These are phyloP conservation scores for Cucurbita pepo DNA, from an alignment of 306 rosid genomes.

Conservation along the genomic window DNA sequence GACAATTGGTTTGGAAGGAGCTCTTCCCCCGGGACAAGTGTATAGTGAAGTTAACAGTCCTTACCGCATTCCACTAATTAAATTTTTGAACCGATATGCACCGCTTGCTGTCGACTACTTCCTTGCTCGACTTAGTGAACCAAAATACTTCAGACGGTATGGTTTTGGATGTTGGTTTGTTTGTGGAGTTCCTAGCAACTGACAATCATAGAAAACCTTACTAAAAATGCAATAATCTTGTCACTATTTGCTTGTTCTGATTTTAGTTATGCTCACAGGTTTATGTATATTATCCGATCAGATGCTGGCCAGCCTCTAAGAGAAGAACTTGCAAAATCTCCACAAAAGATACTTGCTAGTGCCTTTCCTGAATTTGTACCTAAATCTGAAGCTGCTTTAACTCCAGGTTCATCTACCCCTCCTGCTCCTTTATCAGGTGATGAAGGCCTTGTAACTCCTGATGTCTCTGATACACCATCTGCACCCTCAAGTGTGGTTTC, in stretches of 20 bases:
- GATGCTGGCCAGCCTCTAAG: constrained; percentile 92
- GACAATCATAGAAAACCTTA: background rate
- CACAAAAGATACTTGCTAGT: constrained; percentile 77
- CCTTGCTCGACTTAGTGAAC: constrained; percentile 79
- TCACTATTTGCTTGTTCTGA: background rate
- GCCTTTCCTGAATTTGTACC: constrained; percentile 77
- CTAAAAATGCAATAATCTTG: background rate
- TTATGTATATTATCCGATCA: constrained; percentile 77
- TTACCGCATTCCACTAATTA: constrained; percentile 79
- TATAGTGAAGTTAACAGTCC: constrained; percentile 97
- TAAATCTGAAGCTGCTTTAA: constrained; percentile 37
- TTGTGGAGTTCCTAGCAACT: constrained; percentile 6
- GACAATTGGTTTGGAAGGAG: constrained; percentile 97
- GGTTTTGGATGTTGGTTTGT: constrained; percentile 14
- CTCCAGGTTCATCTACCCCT: constrained; percentile 47
- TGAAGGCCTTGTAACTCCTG: constrained; percentile 46
- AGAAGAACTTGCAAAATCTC: constrained; percentile 97
- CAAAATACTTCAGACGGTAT: constrained; percentile 92
- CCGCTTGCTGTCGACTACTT: constrained; percentile 78
- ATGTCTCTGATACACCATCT: constrained; percentile 43
- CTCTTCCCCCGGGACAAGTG: constrained; percentile 92
- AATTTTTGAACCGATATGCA: constrained; percentile 88
- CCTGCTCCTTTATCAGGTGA: constrained; percentile 43
- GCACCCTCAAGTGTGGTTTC: constrained; percentile 33
- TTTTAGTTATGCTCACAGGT: constrained; percentile 28